Evolutionary conservation across 2,329 filamentous ascomycete genomes (phyloP), one percentile per base, ranked within the genome.

Genomic region (Fusarium stilboides): DNA sequence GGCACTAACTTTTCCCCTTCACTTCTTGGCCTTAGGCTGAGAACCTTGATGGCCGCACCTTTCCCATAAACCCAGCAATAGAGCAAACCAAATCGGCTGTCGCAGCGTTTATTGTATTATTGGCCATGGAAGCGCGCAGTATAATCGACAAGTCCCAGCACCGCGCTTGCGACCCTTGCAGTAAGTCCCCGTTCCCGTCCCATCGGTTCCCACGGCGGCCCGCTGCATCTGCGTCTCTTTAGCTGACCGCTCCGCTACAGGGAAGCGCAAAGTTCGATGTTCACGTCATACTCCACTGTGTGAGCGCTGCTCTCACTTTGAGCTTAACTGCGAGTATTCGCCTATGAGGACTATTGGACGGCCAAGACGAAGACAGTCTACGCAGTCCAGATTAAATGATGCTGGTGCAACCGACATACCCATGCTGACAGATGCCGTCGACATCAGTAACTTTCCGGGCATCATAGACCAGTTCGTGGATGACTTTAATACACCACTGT

Each of bases 241-340:
- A 24, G 34, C 59, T 62, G 57, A 62, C 62, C 57, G 34, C 57
- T 57, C 31, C 31, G 36, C 4, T 40, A n/a, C 14, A 68, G 65
- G 65, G 53, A 68, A 68, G n/a, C 59, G 65, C 15, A 68, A 68
- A 36, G 65, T 68, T 2, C 43, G 65, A 2, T 68, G 65, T 44
- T 68, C 65, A 10, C 47, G 65, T 3, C 65, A 68, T 33, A 65
- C 60, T 24, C 65, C 65, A 12, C 34, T 68, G 9, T 68, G 65
- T 19, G 65, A 68, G 26, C 43, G 65, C 65, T 68, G 65, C 37
- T 68, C 65, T 26, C 64, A 68, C 53, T 68, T 68, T 65, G 65
- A 51, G 3, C 46, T 68, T 33, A 46, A 40, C 6, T 68, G 65
- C 28, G 65, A 68, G 9, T 68, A 68, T 22, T 68, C 64, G 20